A percentile compares a stretch with the other conserved stretches of the same genome.
Evolutionary conservation across 2,329 filamentous ascomycete genomes (phyloP).

Genomic region (Claviceps citrina): DNA sequence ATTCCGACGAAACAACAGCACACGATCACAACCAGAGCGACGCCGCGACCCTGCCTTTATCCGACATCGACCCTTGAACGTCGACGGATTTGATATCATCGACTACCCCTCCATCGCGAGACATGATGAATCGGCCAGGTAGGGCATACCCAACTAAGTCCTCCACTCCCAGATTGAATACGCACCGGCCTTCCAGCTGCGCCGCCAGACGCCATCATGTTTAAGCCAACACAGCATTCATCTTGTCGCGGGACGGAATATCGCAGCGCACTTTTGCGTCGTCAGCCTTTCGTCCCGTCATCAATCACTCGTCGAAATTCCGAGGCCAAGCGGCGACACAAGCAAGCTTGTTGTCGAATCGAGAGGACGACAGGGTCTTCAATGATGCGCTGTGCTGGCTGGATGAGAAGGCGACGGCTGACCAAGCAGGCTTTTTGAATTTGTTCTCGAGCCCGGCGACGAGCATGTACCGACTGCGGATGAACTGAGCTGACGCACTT

Average conservation of each 20-base stretch:
- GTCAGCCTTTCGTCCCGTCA: background rate
- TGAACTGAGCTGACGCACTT: conserved; percentile 13
- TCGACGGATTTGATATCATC: background rate
- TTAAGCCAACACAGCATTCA: background rate
- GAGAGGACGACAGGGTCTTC: background rate
- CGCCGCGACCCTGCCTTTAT: background rate
- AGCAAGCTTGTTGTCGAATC: background rate
- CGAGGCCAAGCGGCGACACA: background rate
- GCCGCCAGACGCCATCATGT: background rate
- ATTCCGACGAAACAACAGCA: background rate
- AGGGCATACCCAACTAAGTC: conserved; percentile 20
- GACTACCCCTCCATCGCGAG: conserved; percentile 5
- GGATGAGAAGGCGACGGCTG: background rate
- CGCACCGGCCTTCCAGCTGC: background rate
- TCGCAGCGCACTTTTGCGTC: background rate
- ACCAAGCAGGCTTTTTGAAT: background rate
- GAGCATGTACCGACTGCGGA: background rate
- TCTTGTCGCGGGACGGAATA: background rate
- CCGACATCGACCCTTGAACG: background rate
- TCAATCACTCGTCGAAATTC: background rate
- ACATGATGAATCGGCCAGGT: conserved; percentile 47
- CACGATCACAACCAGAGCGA: background rate
- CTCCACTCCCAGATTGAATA: conserved; percentile 7
- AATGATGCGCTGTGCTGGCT: background rate
- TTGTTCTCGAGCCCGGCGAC: background rate